Base-by-base conservation (phyloP, 148 eudicot species). In the Vaccinium macrocarpon region DNA sequence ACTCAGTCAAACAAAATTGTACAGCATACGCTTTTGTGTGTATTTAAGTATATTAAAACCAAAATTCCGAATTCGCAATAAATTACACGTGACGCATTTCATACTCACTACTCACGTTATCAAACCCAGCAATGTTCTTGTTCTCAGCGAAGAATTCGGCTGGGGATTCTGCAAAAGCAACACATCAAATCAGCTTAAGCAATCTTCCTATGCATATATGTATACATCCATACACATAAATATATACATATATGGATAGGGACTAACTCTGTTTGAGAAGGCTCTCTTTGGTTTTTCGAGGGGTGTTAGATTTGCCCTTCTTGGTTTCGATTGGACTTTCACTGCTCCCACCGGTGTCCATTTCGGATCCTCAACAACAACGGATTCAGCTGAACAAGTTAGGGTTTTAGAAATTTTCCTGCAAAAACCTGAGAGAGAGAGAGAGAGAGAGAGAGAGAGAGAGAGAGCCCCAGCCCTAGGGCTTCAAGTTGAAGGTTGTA, bases 101-200 rank as follows among this genome's bases (percentile, higher is more conserved):
- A 35, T 35, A 35, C 38, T 35, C 38, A 35, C 3, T 55, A 88
- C 98, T 88, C 82, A 97, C 99, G 87, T 97, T 97, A 76, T 97
- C 99, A 80, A 97, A 97, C 4, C 99, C 99, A 72, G 99, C 98
- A 85, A 97, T 97, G 82, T 93, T 95, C 82, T 97, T 97, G 87
- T 97, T 97, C 88, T 97, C 99, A 0, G 99, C 98, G 50, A 97
- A 97, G 84, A 97, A 97, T 86, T 97, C 99, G 1, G 99, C 99
- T 10, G 99, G 99, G 50, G 99, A 97, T 73, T 97, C 99, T 97
- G 90, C 87, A 68, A 48, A 70, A 53, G 66, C 50, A 73, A 61
- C 57, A 78, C 42, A 35, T 23, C 15, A 82, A 82, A 84, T 52
- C 64, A 84, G 52, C 75, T 19, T 2, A 74, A 14, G 46, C 46